A percentile compares a stretch with the other conserved stretches of the same genome.
Conservation (phyloP, 352 stramenopile species). For the Phytopythium sindhum region DNA sequence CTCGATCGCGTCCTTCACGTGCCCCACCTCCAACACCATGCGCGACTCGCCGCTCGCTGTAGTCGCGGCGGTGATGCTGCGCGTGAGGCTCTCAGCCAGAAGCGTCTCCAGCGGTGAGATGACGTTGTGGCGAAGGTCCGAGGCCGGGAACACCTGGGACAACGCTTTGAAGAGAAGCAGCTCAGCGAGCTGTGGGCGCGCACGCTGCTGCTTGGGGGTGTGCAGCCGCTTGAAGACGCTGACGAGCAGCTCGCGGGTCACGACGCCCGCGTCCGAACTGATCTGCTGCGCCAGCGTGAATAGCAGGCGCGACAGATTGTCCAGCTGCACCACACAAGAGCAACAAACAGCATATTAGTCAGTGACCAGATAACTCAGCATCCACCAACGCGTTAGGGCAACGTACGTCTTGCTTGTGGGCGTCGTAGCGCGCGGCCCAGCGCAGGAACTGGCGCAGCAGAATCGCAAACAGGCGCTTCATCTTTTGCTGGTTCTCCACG, state of each 20-base stretch:
- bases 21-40: constrained; percentile 34
- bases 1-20: constrained; percentile 72
- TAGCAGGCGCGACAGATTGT: constrained; percentile 79
- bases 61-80: constrained; percentile 24
- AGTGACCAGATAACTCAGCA: neutral
- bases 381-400: neutral
- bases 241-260: constrained; percentile 89
- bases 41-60: neutral
- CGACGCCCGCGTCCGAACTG: constrained; percentile 78
- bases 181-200: constrained; percentile 70
- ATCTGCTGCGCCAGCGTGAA: constrained; percentile 91
- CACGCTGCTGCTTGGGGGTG: constrained; percentile 52
- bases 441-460: constrained; percentile 92
- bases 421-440: constrained; percentile 77
- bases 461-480: constrained; percentile 96
- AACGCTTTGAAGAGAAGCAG: constrained; percentile 90
- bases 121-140: constrained; percentile 94
- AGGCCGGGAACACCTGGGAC: constrained; percentile 91
- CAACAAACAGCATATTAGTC: constrained; percentile 1
- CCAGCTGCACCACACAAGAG: constrained; percentile 52
- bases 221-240: constrained; percentile 89
- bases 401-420: constrained; percentile 63
- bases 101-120: constrained; percentile 91
- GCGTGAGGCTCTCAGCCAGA: constrained; percentile 86
- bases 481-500: constrained; percentile 92